These are phyloP conservation scores for Moricandia moricandioides DNA, from an alignment of 345 rosid species.

Conservation along the genomic window DNA sequence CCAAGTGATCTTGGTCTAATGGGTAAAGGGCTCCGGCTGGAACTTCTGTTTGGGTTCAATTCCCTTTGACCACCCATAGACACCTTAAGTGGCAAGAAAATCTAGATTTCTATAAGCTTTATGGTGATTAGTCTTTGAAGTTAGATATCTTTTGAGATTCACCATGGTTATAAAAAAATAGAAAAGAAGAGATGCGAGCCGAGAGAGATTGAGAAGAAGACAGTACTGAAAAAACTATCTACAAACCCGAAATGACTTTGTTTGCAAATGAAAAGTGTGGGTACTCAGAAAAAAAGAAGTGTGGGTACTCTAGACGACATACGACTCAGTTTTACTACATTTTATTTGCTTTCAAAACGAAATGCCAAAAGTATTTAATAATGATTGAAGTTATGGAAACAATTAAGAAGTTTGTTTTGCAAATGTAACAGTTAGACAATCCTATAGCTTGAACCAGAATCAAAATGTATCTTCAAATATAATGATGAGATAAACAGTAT, in stretches of 20 bases:
- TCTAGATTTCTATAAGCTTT: no score
- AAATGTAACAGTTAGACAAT: slow-evolving; percentile 1
- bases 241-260: neutral
- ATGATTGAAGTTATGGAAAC: slow-evolving; percentile 3
- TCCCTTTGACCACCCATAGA: no score
- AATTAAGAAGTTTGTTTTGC: slow-evolving; percentile 8
- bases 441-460: slow-evolving; percentile 19
- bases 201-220: neutral
- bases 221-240: neutral
- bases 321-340: neutral
- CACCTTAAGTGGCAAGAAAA: no score
- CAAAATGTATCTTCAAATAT: slow-evolving; percentile 27
- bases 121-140: no score
- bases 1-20: no score
- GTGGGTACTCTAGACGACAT: neutral
- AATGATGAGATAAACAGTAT: slow-evolving; percentile 5
- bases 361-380: neutral
- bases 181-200: neutral
- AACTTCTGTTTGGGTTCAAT: no score
- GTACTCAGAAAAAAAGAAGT: no score
- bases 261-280: neutral
- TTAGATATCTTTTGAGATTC: no score
- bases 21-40: no score
- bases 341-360: neutral
- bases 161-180: no score